Evolutionary conservation across 2,329 filamentous ascomycete genomes (phyloP), one percentile per base, ranked within the genome.

Genomic region (Curvularia verruculosa): DNA sequence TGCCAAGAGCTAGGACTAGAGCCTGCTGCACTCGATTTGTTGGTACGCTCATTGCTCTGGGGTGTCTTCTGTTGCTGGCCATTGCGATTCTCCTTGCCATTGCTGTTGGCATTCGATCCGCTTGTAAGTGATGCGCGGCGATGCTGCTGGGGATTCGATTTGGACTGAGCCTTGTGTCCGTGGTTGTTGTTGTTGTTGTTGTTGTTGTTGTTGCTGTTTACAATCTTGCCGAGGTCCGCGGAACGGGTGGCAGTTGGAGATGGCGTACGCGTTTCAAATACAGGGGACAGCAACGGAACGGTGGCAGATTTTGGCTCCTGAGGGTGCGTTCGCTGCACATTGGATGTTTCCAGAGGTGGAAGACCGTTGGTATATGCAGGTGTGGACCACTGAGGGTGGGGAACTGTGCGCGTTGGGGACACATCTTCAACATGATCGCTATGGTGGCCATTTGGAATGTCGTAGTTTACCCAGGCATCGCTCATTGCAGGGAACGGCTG

Each of bases 231-330:
- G 5, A 60, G 46, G 8, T 75, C 72, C 5, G 63, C 50, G 18
- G 74, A 70, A 52, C 87, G 82, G 53, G 79, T 78, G 12, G 83
- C 79, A 3, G 83, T 89, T 1, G 89, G 89, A 1, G 89, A 91
- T 2, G 89, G 88, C 0, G 87, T 89, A n/a, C 84, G 82, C 5
- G 85, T 84, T 76, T 92, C 90, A 52, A 89, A 89, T 0, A 92
- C 89, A 0, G 90, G 90, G 0, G 90, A 92, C 2, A 93, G 80
- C 21, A 82, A 60, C 4, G 80, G 79, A 9, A 75, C 63, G 82
- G 68, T 71, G 19, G 75, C 74, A 5, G 74, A 76, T 48, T 75
- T 71, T 48, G 73, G 60, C 49, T 75, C 73, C 41, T 75, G 74
- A n/a, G 74, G 69, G 21, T 71, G 64, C 28, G 66, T 61, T 40